These are phyloP conservation scores for Linderniella brevidens DNA, from an alignment of 257 asterid genomes.

Conservation along the genomic window DNA sequence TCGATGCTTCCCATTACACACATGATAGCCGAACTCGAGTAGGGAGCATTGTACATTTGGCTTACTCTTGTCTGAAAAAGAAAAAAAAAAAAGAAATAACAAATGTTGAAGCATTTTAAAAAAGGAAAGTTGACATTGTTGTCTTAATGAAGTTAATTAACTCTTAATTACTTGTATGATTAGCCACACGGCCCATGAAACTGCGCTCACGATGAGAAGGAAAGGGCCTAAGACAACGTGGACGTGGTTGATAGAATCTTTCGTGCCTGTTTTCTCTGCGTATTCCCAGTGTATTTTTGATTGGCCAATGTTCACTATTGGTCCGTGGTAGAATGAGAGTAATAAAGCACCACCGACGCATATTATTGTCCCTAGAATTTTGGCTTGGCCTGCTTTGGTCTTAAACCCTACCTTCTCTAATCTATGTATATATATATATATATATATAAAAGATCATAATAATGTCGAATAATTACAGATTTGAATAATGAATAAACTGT, in stretches of 20 bases:
- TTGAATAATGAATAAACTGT: not conserved
- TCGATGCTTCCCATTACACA: conserved; percentile 65
- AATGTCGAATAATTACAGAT: not conserved
- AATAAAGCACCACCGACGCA: conserved; percentile 4
- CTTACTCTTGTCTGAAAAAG: conserved; percentile 39
- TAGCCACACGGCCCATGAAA: conserved; percentile 74
- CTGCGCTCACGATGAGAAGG: conserved; percentile 51
- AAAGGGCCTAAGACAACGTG: conserved; percentile 44
- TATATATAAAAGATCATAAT: not conserved
- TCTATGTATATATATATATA: not conserved
- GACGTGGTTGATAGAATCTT: conserved; percentile 19
- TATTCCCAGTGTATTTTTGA: conserved; percentile 19
- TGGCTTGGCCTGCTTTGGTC: conserved; percentile 2
- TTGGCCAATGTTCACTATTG: not conserved
- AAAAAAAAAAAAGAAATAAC: not conserved
- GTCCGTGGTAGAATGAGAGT: conserved; percentile 2
- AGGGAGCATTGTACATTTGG: conserved; percentile 45
- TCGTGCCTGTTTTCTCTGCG: conserved; percentile 30
- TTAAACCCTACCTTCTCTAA: not conserved
- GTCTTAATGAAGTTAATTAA: not conserved
- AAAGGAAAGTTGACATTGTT: not conserved
- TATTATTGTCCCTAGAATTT: not conserved
- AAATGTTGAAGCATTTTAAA: no score
- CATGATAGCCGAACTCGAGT: conserved; percentile 67
- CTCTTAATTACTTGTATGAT: conserved; percentile 40